These are phyloP conservation scores for Xylariaceae sp. DNA, from an alignment of 2,329 filamentous ascomycete species.

Conservation along the genomic window DNA sequence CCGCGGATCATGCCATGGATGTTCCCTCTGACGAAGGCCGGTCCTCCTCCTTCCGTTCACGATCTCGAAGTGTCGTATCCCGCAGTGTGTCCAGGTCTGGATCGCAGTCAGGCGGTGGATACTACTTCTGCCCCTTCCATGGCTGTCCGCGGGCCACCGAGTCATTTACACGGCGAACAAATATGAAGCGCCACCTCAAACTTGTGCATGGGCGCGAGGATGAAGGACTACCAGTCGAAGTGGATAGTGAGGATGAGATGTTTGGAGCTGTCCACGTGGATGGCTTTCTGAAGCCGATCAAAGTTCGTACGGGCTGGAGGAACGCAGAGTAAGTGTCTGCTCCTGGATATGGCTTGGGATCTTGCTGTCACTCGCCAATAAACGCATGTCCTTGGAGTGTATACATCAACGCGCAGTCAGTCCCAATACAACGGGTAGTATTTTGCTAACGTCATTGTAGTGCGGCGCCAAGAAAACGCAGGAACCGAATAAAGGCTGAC, in stretches of 20 bases:
- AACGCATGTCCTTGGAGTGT: too few species aligned
- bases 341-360: too few species aligned
- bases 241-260: constrained; percentile 48
- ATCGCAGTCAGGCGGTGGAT: constrained; percentile 13
- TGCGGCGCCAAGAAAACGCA: too few species aligned
- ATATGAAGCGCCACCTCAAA: constrained; percentile 40
- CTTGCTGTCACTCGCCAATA: too few species aligned
- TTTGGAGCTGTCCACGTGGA: constrained; percentile 63
- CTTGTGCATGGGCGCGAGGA: constrained; percentile 23
- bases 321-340: constrained; percentile 14
- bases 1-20: neutral
- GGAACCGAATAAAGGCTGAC: too few species aligned
- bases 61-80: neutral
- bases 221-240: constrained; percentile 28
- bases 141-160: constrained; percentile 31
- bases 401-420: too few species aligned
- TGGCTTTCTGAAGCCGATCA: constrained; percentile 59
- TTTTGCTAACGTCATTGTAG: too few species aligned
- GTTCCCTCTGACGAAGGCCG: neutral
- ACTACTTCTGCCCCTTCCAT: constrained; percentile 31
- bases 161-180: constrained; percentile 32
- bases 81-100: constrained; percentile 17
- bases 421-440: too few species aligned
- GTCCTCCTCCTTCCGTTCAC: too few species aligned
- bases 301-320: constrained; percentile 44